Evolutionary conservation across 495 filamentous ascomycete species (phyloP).

Genomic region (Penicillium dipodomyicola): DNA sequence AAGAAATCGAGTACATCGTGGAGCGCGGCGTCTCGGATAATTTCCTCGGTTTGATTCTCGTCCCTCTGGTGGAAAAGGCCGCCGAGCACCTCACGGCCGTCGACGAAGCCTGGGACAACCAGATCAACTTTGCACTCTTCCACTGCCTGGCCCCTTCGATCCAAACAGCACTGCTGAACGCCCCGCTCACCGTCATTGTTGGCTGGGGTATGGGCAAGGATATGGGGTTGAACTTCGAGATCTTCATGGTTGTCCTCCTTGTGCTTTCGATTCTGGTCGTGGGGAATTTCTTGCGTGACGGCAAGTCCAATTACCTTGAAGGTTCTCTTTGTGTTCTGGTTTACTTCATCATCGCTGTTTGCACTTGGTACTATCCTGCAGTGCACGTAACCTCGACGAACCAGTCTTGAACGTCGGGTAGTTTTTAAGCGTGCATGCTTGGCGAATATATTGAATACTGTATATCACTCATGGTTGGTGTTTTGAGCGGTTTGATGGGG

Average conservation of each 20-base stretch:
- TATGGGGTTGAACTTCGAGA: slow-evolving; percentile 83
- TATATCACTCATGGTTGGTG: slow-evolving; percentile 2
- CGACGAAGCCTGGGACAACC: slow-evolving; percentile 77
- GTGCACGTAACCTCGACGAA: slow-evolving; percentile 30
- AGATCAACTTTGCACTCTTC: slow-evolving; percentile 80
- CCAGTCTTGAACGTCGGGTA: slow-evolving; percentile 7
- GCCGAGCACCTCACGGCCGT: slow-evolving; percentile 88
- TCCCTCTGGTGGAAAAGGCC: slow-evolving; percentile 84
- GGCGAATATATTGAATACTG: not conserved
- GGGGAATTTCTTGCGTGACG: slow-evolving; percentile 75
- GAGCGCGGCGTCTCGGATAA: slow-evolving; percentile 66
- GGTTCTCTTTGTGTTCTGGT: slow-evolving; percentile 68
- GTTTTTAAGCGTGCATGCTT: not conserved
- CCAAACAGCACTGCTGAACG: slow-evolving; percentile 88
- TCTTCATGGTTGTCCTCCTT: slow-evolving; percentile 86
- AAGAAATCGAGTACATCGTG: slow-evolving; percentile 76
- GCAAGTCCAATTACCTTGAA: slow-evolving; percentile 79
- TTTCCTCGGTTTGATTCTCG: slow-evolving; percentile 71
- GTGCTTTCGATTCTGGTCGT: slow-evolving; percentile 84
- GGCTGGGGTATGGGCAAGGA: slow-evolving; percentile 72
- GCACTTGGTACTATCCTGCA: slow-evolving; percentile 51
- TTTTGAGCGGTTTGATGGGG: not conserved
- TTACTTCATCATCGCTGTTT: slow-evolving; percentile 55
- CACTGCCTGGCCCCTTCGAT: slow-evolving; percentile 86
- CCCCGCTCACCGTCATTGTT: slow-evolving; percentile 77